A percentile compares a stretch with the other conserved stretches of the same genome.
Conservation (phyloP, 1,284 basidiomycete species). For the Fomitopsis schrenkii region DNA sequence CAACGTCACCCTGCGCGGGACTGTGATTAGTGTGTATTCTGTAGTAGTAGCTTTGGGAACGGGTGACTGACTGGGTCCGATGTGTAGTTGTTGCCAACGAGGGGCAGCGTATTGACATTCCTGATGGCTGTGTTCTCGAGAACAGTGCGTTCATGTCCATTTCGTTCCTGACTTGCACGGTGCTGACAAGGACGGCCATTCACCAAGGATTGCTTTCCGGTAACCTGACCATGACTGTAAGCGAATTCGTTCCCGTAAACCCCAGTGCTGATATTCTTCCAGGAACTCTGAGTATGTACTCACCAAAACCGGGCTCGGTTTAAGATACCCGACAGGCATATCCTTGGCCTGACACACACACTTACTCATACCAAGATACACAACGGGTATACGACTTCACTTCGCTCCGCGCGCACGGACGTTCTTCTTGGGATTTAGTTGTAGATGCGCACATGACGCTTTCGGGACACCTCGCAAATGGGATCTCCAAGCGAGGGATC, state of each 20-base stretch:
- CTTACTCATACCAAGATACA: too few species aligned
- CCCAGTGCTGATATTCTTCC: neutral
- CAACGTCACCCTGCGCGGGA: constrained; percentile 84
- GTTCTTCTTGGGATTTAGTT: too few species aligned
- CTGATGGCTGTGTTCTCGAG: constrained; percentile 92
- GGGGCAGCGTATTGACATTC: constrained; percentile 92
- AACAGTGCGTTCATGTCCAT: constrained; percentile 56
- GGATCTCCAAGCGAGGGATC: too few species aligned
- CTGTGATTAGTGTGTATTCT: constrained; percentile 62
- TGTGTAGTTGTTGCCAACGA: constrained; percentile 78
- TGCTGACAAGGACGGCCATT: neutral
- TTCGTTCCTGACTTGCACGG: neutral
- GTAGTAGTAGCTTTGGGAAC: neutral
- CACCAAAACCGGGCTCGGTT: too few species aligned
- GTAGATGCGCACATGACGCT: too few species aligned
- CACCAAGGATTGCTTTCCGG: constrained; percentile 23
- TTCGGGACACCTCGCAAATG: too few species aligned
- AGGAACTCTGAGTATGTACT: neutral
- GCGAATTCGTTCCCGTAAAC: neutral
- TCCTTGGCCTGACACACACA: too few species aligned
- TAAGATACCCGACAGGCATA: too few species aligned
- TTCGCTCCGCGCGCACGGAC: too few species aligned
- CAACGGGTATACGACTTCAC: too few species aligned
- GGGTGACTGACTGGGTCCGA: neutral
- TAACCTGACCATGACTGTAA: constrained; percentile 27